Base-by-base conservation (phyloP, 441 rosid genomes). In the Gossypium aridum region DNA sequence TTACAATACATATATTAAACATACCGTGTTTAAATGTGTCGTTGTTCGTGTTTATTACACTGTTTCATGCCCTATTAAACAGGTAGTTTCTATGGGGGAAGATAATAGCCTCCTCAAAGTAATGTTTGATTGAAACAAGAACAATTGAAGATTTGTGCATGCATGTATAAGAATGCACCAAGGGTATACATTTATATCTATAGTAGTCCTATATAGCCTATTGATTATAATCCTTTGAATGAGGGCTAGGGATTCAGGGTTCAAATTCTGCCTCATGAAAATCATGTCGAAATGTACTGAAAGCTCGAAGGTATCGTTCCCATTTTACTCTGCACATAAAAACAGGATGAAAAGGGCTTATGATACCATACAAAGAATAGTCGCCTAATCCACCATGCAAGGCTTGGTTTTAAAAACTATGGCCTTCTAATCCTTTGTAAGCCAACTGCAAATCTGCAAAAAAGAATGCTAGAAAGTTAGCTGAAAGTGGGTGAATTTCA, bases 391-490 rank as follows among this genome's bases (percentile, higher is more conserved):
- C 75, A 77, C 49, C 73, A 43, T 61, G 19, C 64, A 8, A 64
- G 82, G 79, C 22, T 31, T 25, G 31, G 25, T n/a, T 59, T 68
- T 73, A 12, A 28, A 80, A 47, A 16, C 79, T 82, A 25, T 47
- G 71, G 23, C 73, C 79, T 54, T 70, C 70, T 63, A 77, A 57
- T 28, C 62, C 6, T 10, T 10, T 22, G 13, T 78, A 86, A 80
- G 76, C 83, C 89, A 73, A 64, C 49, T 7, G 74, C 57, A 34
- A 77, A 86, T 69, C 90, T 89, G 90, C 76, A 22, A 72, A 72
- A 20, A 13, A 61, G 2, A 57, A 65, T 74, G 34, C 49, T 49
- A 60, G 47, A n/a, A 8, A 43, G 47, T 39, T 0, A 74, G 20
- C 43, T 51, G 23, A 68, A 72, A 17, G 51, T 54, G 56, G 53